phyloP scores from a whole-genome alignment of 768 basidiomycete genomes.

The Calocybe cyanea region DNA sequence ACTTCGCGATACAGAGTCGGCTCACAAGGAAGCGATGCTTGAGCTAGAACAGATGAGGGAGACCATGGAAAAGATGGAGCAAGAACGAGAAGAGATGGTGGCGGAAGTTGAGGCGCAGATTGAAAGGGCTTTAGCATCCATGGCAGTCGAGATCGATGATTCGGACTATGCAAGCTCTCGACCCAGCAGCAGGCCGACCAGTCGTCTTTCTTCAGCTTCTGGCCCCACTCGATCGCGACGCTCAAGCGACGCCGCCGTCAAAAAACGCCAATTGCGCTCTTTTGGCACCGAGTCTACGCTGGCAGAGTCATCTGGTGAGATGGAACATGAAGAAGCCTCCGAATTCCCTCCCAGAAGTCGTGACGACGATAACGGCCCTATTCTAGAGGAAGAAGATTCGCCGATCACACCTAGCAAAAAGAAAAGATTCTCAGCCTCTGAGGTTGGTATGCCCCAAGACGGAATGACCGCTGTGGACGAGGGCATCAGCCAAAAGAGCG shows the following conservation, averaged over 20 bases:
- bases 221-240: slow-evolving; percentile 50
- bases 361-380: slow-evolving; percentile 48
- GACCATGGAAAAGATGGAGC: slow-evolving; percentile 84
- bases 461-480: slow-evolving; percentile 86
- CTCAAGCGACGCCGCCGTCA: slow-evolving; percentile 53
- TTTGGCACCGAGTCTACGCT: slow-evolving; percentile 80
- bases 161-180: slow-evolving; percentile 74
- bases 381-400: slow-evolving; percentile 52
- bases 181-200: too few relatives aligned
- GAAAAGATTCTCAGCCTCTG: slow-evolving; percentile 79
- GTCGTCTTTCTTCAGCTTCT: slow-evolving; percentile 61
- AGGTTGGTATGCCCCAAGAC: slow-evolving; percentile 61
- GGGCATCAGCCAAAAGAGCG: slow-evolving; percentile 79
- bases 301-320: slow-evolving; percentile 59
- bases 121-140: slow-evolving; percentile 78
- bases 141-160: slow-evolving; percentile 77
- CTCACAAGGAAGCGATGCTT: slow-evolving; percentile 74
- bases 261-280: slow-evolving; percentile 56
- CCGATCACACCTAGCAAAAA: slow-evolving; percentile 44
- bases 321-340: slow-evolving; percentile 31
- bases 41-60: slow-evolving; percentile 83
- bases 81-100: slow-evolving; percentile 84
- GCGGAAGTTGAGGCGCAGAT: slow-evolving; percentile 93
- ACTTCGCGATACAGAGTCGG: slow-evolving; percentile 75
- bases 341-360: slow-evolving; percentile 29